These are phyloP conservation scores for Colletotrichum karsti DNA, from an alignment of 2,329 filamentous ascomycete species.

Conservation along the genomic window DNA sequence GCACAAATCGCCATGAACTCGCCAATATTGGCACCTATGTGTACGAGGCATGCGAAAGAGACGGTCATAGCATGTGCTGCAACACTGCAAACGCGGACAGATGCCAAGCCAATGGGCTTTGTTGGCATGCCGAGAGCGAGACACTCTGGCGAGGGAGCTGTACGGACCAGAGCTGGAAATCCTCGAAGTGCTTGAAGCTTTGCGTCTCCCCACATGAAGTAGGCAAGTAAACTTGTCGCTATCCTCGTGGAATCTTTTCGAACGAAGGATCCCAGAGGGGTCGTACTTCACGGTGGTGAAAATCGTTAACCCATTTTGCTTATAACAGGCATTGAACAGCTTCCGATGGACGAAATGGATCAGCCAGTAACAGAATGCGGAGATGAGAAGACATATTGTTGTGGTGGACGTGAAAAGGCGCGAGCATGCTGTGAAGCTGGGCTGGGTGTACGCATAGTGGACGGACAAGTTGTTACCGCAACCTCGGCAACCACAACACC, in stretches of 20 bases:
- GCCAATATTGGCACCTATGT: background rate
- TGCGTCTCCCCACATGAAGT: slow-evolving; percentile 1
- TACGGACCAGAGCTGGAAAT: slow-evolving; percentile 33
- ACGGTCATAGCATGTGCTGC: slow-evolving; percentile 1
- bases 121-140: background rate
- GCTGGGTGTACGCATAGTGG: too few species aligned
- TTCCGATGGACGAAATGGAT: too few species aligned
- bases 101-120: background rate
- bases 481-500: too few species aligned
- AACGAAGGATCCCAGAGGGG: background rate
- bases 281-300: background rate
- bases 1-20: background rate
- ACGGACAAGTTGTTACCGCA: too few species aligned
- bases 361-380: too few species aligned
- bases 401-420: too few species aligned
- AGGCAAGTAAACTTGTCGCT: background rate
- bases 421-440: too few species aligned
- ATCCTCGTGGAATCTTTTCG: background rate
- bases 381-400: too few species aligned
- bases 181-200: slow-evolving; percentile 30
- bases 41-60: background rate
- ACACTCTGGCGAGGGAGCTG: slow-evolving; percentile 31
- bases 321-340: too few species aligned
- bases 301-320: too few species aligned
- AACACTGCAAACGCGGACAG: background rate